Conservation (phyloP, 495 filamentous ascomycete genomes). For the Hypoxylon subgilvum region DNA sequence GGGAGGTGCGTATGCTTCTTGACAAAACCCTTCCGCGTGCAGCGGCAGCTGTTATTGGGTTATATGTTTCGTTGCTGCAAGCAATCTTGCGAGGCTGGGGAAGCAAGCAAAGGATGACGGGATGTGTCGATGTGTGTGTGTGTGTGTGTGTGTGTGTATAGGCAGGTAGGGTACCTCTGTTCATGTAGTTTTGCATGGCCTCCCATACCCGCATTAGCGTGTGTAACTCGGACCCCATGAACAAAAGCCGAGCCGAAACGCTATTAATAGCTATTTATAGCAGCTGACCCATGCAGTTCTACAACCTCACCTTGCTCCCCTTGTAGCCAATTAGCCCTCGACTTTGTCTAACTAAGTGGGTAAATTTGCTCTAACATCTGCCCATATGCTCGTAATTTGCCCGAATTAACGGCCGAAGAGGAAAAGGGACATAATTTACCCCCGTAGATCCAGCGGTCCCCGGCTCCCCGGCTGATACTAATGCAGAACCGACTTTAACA, state of each 20-base stretch:
- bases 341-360: slow-evolving; percentile 14
- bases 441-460: too few relatives aligned
- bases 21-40: background rate
- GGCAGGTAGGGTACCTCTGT: too few relatives aligned
- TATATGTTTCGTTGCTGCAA: slow-evolving; percentile 23
- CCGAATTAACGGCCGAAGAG: slow-evolving; percentile 33
- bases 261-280: slow-evolving; percentile 48
- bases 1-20: background rate
- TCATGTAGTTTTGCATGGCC: slow-evolving; percentile 21
- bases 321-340: slow-evolving; percentile 35
- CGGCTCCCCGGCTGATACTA: too few relatives aligned
- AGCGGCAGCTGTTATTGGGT: slow-evolving; percentile 12
- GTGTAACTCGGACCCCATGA: slow-evolving; percentile 27
- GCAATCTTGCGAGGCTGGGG: slow-evolving; percentile 30
- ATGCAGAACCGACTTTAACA: background rate
- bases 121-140: background rate
- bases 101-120: background rate
- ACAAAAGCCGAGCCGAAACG: slow-evolving; percentile 37
- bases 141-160: too few relatives aligned
- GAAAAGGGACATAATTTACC: slow-evolving; percentile 18
- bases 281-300: slow-evolving; percentile 23
- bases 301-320: slow-evolving; percentile 25
- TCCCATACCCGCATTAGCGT: slow-evolving; percentile 11
- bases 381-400: slow-evolving; percentile 20
- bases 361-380: slow-evolving; percentile 22